Evolutionary conservation across 140 eudicot species (phyloP), one percentile per base, ranked within the genome.

Genomic region (Flaveria floridana): DNA sequence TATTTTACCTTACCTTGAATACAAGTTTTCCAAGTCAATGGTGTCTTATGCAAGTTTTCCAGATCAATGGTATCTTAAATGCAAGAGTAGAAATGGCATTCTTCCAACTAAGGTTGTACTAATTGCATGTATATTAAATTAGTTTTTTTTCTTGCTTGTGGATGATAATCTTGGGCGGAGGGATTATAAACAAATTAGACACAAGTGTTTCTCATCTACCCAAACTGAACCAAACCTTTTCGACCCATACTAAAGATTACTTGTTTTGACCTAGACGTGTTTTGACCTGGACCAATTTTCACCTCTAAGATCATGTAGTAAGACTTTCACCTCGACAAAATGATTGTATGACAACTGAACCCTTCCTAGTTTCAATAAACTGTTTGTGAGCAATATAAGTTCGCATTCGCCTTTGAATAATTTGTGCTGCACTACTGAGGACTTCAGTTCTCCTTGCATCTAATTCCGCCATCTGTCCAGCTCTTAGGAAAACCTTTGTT

Each of bases 391-490:
- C 85, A 77, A 79, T 79, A 87, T 94, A 86, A 76, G 99, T 91
- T 81, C 90, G 78, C 71, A 84, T 78, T 34, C 96, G 79, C 71
- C 92, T 80, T 81, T 94, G 99, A 63, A 94, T 88, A 15, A 78
- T 73, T 81, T 85, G 87, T 73, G 99, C 99, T 71, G 99, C 99
- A 76, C 56, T 70, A 72, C 83, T 82, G 20, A 94, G 96, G 63
- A 91, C 96, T 83, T 90, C 97, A 0, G 97, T 78, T 82, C 99
- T 83, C 71, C 96, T 81, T 42, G 99, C 97, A 87, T 94, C 99
- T 70, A 94, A 73, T 78, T 94, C 99, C 11, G 99, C 99, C 99
- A 95, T 95, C 74, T 95, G 99, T 62, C 99, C 99, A 39, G 92
- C 99, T 85, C 99, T 84, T 68, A 95, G 78, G 80, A 95, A 95